phyloP scores from a whole-genome alignment of 2,329 filamentous ascomycete genomes.

The Ophiocordyceps robertsii region DNA sequence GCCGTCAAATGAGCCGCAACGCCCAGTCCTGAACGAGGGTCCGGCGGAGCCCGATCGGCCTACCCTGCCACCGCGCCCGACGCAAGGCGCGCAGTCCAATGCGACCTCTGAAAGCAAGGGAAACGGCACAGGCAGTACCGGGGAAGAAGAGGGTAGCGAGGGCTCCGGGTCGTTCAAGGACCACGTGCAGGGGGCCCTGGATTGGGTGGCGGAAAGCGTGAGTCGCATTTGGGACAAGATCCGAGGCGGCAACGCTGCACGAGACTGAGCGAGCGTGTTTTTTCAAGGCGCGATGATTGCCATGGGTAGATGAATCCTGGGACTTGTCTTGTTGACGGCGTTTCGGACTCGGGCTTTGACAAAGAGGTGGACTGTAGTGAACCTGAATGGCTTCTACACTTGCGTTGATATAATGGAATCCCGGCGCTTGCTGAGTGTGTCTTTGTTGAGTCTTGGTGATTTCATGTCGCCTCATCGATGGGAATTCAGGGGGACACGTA shows the following conservation, averaged over 20 bases:
- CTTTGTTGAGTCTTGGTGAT: no score
- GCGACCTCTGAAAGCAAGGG: conserved; percentile 2
- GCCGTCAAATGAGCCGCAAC: conserved; percentile 6
- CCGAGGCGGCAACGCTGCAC: conserved; percentile 8
- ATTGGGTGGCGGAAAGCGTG: conserved; percentile 37
- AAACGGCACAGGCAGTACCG: conserved; percentile 3
- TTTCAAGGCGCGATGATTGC: no score
- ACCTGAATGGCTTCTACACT: no score
- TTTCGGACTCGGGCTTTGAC: no score
- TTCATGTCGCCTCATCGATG: no score
- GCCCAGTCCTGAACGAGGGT: not conserved
- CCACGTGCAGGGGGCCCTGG: conserved; percentile 28
- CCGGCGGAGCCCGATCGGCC: not conserved
- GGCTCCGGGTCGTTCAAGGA: conserved; percentile 13
- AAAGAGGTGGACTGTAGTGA: no score
- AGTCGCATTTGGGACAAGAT: conserved; percentile 32
- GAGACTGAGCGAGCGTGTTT: not conserved
- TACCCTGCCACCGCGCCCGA: conserved; percentile 3
- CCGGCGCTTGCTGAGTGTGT: no score
- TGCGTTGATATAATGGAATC: no score
- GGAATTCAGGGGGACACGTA: no score
- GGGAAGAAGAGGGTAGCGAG: conserved; percentile 5
- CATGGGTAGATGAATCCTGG: no score
- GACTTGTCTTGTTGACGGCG: no score
- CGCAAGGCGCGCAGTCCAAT: not conserved